phyloP scores from a whole-genome alignment of 1,139 yeast species.

The Hyphopichia wangnamkhiaoensis region DNA sequence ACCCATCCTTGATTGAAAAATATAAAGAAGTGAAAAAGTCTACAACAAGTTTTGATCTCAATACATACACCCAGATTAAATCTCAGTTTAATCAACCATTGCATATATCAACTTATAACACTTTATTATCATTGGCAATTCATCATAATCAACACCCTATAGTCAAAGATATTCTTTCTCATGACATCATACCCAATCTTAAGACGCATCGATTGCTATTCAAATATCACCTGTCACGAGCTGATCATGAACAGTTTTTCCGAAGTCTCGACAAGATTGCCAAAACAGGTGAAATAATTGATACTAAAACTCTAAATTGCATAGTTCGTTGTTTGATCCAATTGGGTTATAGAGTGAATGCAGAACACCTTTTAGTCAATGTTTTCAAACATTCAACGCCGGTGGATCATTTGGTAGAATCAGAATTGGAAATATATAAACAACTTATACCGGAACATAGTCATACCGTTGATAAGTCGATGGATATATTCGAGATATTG shows the following conservation, averaged over 20 bases:
- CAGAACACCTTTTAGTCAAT: slow-evolving; percentile 11
- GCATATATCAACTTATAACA: slow-evolving; percentile 19
- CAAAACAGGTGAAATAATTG: slow-evolving; percentile 11
- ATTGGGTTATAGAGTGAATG: slow-evolving; percentile 12
- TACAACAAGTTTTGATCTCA: slow-evolving; percentile 17
- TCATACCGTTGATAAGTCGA: slow-evolving; percentile 15
- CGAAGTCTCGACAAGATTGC: slow-evolving; percentile 3
- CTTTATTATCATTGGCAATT: slow-evolving; percentile 27
- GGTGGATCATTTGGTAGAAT: slow-evolving; percentile 2
- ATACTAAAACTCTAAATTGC: slow-evolving; percentile 19
- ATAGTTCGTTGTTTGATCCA: slow-evolving; percentile 15
- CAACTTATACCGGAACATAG: slow-evolving; percentile 21
- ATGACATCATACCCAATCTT: slow-evolving; percentile 15
- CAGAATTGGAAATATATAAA: slow-evolving; percentile 15
- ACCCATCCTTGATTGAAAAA: neutral
- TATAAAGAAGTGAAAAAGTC: neutral
- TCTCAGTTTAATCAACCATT: slow-evolving; percentile 10
- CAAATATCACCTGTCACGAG: slow-evolving; percentile 3
- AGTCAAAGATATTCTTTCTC: slow-evolving; percentile 14
- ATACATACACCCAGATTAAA: slow-evolving; percentile 16
- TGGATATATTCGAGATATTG: slow-evolving; percentile 20
- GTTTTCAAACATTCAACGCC: slow-evolving; percentile 7
- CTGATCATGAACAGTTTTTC: slow-evolving; percentile 7
- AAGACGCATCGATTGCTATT: slow-evolving; percentile 9
- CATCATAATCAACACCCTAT: slow-evolving; percentile 21